Percentiles rank a stretch among this genome's conserved stretches.
phyloP scores from a whole-genome alignment of 768 basidiomycete species.

The Cubamyces sp. region DNA sequence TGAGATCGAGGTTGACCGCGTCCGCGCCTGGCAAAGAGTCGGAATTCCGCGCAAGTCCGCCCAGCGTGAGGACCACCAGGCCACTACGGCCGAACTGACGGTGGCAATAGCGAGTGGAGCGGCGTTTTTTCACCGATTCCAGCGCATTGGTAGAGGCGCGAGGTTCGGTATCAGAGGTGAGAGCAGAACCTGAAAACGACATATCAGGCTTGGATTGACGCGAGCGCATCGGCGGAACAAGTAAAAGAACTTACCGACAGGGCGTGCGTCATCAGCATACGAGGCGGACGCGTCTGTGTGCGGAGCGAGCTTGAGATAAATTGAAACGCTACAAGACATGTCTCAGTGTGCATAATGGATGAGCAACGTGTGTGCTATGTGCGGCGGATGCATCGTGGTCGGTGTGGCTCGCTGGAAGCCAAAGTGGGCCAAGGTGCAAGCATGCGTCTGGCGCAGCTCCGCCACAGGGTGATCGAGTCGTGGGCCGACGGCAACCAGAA shows the following conservation, averaged over 20 bases:
- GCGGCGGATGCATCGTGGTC: not conserved
- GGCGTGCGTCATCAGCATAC: not conserved
- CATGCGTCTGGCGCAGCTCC: not conserved
- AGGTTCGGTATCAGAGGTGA: not conserved
- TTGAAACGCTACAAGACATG: not conserved
- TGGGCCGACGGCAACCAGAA: constrained; percentile 2
- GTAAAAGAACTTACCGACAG: not conserved
- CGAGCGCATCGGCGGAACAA: constrained; percentile 1
- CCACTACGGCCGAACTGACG: not conserved
- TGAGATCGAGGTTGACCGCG: no score
- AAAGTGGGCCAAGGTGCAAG: constrained; percentile 5
- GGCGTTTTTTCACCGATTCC: not conserved
- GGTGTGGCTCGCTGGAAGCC: constrained; percentile 1
- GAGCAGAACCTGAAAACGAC: constrained; percentile 1
- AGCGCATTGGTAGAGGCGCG: not conserved
- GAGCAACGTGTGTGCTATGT: not conserved
- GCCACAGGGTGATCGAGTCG: constrained; percentile 7
- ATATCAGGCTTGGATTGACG: constrained; percentile 9
- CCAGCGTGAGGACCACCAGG: no score
- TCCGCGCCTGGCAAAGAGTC: no score
- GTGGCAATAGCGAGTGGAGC: not conserved
- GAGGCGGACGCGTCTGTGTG: not conserved
- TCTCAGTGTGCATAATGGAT: not conserved
- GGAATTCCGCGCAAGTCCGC: no score
- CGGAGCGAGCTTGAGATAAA: not conserved